Percentiles rank a stretch among this genome's conserved stretches.
Conservation (phyloP, 345 rosid species). For the Eucalyptus sp. region DNA sequence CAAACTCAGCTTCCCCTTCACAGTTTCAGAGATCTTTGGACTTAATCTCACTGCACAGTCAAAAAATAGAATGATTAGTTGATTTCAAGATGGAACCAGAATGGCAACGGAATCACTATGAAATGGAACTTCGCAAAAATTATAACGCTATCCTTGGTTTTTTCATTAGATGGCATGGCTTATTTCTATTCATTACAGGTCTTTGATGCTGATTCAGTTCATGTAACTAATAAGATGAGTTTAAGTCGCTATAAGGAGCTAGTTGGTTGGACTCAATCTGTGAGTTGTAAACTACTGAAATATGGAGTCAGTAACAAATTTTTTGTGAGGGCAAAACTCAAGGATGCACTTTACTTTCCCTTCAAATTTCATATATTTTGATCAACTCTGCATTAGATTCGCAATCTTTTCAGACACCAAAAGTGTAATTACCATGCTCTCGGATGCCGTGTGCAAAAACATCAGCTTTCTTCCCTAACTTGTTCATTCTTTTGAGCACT, state of each 20-base stretch:
- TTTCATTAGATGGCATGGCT: background rate
- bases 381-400: background rate
- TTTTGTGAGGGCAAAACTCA: background rate
- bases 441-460: background rate
- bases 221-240: background rate
- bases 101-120: background rate
- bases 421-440: slow-evolving; percentile 3
- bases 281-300: background rate
- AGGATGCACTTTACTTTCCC: background rate
- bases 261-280: background rate
- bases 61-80: background rate
- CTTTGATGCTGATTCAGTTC: background rate
- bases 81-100: background rate
- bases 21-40: slow-evolving; percentile 20
- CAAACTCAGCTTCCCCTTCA: slow-evolving; percentile 35
- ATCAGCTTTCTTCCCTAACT: slow-evolving; percentile 9
- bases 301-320: background rate
- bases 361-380: background rate
- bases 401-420: background rate
- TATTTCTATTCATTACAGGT: background rate
- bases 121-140: background rate
- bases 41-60: slow-evolving; percentile 24
- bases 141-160: background rate
- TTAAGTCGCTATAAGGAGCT: background rate
- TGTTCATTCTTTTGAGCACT: slow-evolving; percentile 1